Evolutionary conservation across 2,329 filamentous ascomycete genomes (phyloP).

Genomic region (Alternaria sp.): DNA sequence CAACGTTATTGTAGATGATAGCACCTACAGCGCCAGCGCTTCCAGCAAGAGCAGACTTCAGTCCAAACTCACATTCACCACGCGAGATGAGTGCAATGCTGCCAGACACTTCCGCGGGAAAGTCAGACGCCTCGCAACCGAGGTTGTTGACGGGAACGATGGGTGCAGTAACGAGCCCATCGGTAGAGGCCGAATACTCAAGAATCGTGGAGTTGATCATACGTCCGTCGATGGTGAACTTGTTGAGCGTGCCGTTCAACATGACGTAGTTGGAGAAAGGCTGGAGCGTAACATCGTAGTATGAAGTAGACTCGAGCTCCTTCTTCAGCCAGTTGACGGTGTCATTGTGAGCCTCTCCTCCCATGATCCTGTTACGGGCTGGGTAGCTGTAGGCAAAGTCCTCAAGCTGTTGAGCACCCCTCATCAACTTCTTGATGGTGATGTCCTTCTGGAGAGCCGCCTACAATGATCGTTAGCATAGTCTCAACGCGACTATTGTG

Average conservation of each 20-base stretch:
- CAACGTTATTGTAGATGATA: conserved; percentile 76
- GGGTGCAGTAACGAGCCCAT: conserved; percentile 31
- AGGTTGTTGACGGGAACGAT: conserved; percentile 38
- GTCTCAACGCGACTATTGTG: background rate
- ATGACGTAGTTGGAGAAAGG: conserved; percentile 31
- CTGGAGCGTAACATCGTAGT: conserved; percentile 48
- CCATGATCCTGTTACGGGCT: conserved; percentile 48
- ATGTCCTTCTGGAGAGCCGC: conserved; percentile 38
- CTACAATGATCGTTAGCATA: conserved; percentile 22
- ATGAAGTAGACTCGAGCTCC: conserved; percentile 35
- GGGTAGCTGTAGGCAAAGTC: conserved; percentile 48
- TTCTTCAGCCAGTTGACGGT: conserved; percentile 49
- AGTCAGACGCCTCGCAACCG: conserved; percentile 61
- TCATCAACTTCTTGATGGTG: conserved; percentile 33
- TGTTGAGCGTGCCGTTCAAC: conserved; percentile 27
- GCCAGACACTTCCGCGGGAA: conserved; percentile 63
- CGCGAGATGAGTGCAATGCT: conserved; percentile 75
- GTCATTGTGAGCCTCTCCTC: conserved; percentile 47
- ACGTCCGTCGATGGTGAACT: conserved; percentile 27
- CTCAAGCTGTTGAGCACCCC: conserved; percentile 42
- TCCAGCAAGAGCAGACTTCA: conserved; percentile 73
- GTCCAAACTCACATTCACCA: conserved; percentile 73
- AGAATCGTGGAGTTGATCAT: conserved; percentile 19
- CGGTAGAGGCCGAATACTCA: conserved; percentile 30
- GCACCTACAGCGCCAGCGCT: conserved; percentile 73